These are phyloP conservation scores for Ceratocystis destructans DNA, from an alignment of 2,329 filamentous ascomycete species.

Conservation along the genomic window DNA sequence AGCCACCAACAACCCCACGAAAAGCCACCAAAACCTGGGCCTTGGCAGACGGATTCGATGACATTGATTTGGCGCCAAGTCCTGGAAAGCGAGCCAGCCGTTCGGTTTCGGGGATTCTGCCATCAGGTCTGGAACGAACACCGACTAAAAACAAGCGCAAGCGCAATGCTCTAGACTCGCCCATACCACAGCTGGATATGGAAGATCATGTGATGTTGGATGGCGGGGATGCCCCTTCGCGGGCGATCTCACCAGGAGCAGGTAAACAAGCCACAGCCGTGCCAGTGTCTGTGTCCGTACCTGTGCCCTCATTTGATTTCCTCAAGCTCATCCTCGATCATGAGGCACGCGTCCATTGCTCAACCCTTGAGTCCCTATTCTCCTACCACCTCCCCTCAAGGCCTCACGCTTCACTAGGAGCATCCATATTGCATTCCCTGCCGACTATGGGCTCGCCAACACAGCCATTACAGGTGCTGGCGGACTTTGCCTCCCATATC, in stretches of 20 bases:
- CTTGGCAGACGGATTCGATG: conserved; percentile 64
- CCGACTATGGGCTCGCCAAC: conserved; percentile 39
- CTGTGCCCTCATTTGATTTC: conserved; percentile 25
- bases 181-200: conserved; percentile 40
- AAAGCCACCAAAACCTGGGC: conserved; percentile 42
- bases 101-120: not conserved
- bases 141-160: conserved; percentile 62
- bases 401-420: conserved; percentile 39
- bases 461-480: conserved; percentile 41
- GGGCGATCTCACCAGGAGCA: not conserved
- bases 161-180: conserved; percentile 47
- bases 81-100: conserved; percentile 33
- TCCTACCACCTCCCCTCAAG: conserved; percentile 32
- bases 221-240: not conserved
- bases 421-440: conserved; percentile 54
- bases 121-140: conserved; percentile 27
- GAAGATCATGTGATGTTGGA: conserved; percentile 21
- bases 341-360: conserved; percentile 39
- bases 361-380: conserved; percentile 54
- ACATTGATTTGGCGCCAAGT: conserved; percentile 43
- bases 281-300: not conserved
- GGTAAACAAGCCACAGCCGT: not conserved
- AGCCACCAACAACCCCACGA: conserved; percentile 44
- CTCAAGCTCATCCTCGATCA: conserved; percentile 53
- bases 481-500: conserved; percentile 50